Percentiles rank a stretch among this genome's conserved stretches.
These are phyloP conservation scores for Linum trigynum DNA, from an alignment of 345 rosid species.

Conservation along the genomic window DNA sequence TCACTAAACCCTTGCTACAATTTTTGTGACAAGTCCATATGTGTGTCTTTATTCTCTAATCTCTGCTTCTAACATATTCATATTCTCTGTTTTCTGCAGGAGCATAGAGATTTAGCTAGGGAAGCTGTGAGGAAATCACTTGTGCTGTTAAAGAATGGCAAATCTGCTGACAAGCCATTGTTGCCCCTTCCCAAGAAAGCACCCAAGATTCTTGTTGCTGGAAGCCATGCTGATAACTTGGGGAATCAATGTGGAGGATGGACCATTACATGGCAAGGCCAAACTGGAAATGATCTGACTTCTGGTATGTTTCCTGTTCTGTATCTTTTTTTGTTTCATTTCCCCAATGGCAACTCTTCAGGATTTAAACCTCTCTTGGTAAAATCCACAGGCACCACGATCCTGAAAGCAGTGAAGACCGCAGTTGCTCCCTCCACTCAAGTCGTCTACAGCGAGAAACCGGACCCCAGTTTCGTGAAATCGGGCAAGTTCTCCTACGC, in stretches of 20 bases:
- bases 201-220: conserved; percentile 4
- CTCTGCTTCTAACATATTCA: not conserved
- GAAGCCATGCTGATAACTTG: conserved; percentile 3
- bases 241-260: conserved; percentile 5
- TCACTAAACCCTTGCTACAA: not conserved
- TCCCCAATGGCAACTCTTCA: not conserved
- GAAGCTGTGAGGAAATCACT: conserved; percentile 6
- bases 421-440: not conserved
- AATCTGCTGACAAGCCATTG: not conserved
- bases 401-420: not conserved
- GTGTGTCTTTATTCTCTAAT: not conserved
- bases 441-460: not conserved
- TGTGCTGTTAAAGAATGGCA: conserved; percentile 6
- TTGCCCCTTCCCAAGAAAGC: conserved; percentile 7
- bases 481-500: conserved; percentile 2
- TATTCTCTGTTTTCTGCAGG: not conserved
- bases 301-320: conserved; percentile 1
- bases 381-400: not conserved
- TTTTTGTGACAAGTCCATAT: not conserved
- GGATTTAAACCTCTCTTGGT: not conserved
- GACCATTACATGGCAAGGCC: not conserved
- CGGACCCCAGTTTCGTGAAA: not conserved
- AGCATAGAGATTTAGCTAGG: conserved; percentile 6
- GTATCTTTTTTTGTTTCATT: not conserved
- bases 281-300: not conserved